Evolutionary conservation across 2,329 filamentous ascomycete genomes (phyloP).

Genomic region (Berkeleyomyces rouxiae): DNA sequence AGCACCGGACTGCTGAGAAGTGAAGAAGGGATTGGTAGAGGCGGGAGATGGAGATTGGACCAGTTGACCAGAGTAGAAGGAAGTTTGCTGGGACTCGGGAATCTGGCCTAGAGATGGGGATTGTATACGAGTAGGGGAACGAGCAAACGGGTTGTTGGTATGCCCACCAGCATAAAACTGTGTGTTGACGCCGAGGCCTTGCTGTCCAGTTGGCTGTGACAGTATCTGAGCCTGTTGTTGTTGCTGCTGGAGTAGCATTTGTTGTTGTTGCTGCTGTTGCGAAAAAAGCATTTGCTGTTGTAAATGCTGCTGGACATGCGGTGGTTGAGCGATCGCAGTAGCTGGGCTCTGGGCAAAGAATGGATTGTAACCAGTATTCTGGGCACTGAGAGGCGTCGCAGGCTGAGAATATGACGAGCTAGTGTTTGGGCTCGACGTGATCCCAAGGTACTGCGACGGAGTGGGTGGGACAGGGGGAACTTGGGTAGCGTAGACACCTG

Average conservation of each 20-base stretch:
- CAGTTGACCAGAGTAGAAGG: conserved; percentile 21
- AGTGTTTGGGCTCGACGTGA: conserved; percentile 14
- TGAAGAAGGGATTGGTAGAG: conserved; percentile 24
- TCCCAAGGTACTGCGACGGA: conserved; percentile 29
- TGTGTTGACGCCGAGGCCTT: conserved; percentile 27
- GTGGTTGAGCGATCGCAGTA: not conserved
- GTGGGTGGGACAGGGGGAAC: conserved; percentile 55
- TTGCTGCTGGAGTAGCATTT: conserved; percentile 5
- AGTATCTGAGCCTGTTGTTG: conserved; percentile 9
- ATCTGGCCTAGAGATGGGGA: conserved; percentile 34
- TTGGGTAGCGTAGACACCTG: conserved; percentile 22
- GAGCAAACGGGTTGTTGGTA: conserved; percentile 32
- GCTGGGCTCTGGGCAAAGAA: conserved; percentile 5
- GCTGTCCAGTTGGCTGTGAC: conserved; percentile 17
- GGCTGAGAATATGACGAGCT: conserved; percentile 11
- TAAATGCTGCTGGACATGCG: not conserved
- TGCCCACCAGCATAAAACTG: conserved; percentile 20
- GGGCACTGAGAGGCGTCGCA: conserved; percentile 5
- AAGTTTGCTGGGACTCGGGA: conserved; percentile 31
- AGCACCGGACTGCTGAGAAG: conserved; percentile 16
- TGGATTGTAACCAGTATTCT: conserved; percentile 11
- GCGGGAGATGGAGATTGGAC: conserved; percentile 5
- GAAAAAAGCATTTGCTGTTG: conserved; percentile 20
- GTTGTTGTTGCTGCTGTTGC: conserved; percentile 26
- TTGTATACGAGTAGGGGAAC: conserved; percentile 34